phyloP scores from a whole-genome alignment of 495 filamentous ascomycete genomes.

The Xeromyces bisporus region DNA sequence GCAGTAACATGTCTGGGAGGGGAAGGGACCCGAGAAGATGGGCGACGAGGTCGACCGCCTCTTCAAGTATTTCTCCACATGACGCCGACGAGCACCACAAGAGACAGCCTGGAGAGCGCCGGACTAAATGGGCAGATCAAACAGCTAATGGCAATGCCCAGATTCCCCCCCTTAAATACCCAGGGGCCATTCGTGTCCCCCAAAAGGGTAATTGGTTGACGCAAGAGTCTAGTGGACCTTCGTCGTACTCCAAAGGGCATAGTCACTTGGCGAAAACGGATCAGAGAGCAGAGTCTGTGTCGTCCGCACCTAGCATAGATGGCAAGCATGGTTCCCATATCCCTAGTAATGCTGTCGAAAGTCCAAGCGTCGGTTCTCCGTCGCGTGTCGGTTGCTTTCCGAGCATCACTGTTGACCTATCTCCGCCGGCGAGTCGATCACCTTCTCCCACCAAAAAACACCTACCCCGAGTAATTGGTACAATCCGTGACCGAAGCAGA shows the following conservation, averaged over 20 bases:
- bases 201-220: no score
- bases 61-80: neutral
- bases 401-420: conserved; percentile 39
- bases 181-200: no score
- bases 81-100: no score
- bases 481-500: conserved; percentile 28
- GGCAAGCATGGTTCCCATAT: conserved; percentile 20
- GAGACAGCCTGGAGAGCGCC: no score
- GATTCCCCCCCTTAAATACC: no score
- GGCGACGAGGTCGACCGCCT: conserved; percentile 5
- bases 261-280: neutral
- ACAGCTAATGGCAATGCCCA: no score
- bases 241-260: neutral
- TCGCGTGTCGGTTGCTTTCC: conserved; percentile 30
- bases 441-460: conserved; percentile 33
- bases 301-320: conserved; percentile 20
- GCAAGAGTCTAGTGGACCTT: neutral
- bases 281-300: conserved; percentile 15
- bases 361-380: conserved; percentile 31
- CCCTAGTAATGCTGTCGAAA: conserved; percentile 32
- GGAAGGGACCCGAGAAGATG: conserved; percentile 10
- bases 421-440: conserved; percentile 34
- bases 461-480: conserved; percentile 25
- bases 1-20: conserved; percentile 14
- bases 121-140: no score